Evolutionary conservation across 2,329 filamentous ascomycete genomes (phyloP), one percentile per base, ranked within the genome.

Genomic region (Ceratocystis eucalypticola): DNA sequence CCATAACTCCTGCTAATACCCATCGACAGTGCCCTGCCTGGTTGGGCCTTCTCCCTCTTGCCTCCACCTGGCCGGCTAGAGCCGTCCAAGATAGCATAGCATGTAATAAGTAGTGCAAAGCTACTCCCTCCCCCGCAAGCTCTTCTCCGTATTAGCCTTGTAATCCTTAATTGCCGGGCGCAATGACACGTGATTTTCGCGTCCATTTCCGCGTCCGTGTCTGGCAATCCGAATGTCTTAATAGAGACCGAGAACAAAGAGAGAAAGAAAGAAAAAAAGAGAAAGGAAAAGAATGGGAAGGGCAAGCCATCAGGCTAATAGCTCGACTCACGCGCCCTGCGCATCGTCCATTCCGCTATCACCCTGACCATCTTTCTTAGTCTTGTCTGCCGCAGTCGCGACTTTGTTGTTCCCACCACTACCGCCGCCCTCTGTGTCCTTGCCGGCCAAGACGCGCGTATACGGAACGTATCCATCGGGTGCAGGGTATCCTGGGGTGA

Each of bases 401-500:
- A 7, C 8, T 5, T 28, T 55, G 25, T 30, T 28, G n/a, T 15
- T 15, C 28, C 3, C 30, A 2, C 46, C 48, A 61, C 10, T 73
- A 53, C 76, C 76, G 76, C 80, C 72, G 68, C 74, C 74, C 61
- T 77, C 73, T 53, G 28, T 41, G 69, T 86, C 84, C 61, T 80
- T 79, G 10, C 81, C 81, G 5, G 84, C 84, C 61, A 91, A 76
- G 12, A 91, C 82, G 73, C 86, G 88, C 0, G 82, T 84, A 74
- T 82, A 81, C 2, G 84, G 85, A 12, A 82, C 78, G 68, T 84
- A 82, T n/a, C 80, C 80, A 7, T 83, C 79, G 15, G 84, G 80
- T 22, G 61, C 61, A 2, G 73, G 71, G 1, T 84, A 80, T 5
- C 91, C 91, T 0, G 92, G 92, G 2, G 92, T 96, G 33, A 86